These are phyloP conservation scores for Glycine soja DNA, from an alignment of 306 rosid species.

Conservation along the genomic window DNA sequence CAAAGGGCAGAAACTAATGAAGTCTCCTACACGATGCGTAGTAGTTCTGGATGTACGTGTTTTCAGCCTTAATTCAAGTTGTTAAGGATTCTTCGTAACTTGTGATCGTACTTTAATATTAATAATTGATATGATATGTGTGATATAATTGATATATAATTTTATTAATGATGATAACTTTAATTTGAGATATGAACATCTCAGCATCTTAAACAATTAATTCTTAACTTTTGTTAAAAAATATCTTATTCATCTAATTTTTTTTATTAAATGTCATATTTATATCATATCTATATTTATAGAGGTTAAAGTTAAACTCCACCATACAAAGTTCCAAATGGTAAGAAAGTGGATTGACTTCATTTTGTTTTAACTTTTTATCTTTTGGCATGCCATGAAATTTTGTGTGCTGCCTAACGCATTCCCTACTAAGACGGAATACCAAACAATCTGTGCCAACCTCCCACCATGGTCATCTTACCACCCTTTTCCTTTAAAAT, in stretches of 20 bases:
- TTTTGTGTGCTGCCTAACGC: conserved; percentile 37
- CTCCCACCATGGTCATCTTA: not conserved
- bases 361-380: not conserved
- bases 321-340: no score
- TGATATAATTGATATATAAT: no score
- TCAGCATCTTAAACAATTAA: no score
- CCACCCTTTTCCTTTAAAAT: not conserved
- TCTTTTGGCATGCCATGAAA: not conserved
- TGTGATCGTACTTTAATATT: no score
- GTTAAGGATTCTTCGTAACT: not conserved
- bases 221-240: no score
- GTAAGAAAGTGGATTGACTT: not conserved
- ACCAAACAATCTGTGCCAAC: conserved; percentile 27
- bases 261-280: no score
- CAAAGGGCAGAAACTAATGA: not conserved
- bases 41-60: not conserved
- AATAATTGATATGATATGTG: no score
- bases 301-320: no score
- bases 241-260: no score
- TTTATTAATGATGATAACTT: no score
- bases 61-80: not conserved
- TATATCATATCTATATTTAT: no score
- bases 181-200: no score
- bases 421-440: not conserved
- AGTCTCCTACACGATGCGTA: not conserved